Percentiles rank a stretch among this genome's conserved stretches.
Conservation (phyloP, 441 rosid genomes). For the Arabidopsis hybrid region DNA sequence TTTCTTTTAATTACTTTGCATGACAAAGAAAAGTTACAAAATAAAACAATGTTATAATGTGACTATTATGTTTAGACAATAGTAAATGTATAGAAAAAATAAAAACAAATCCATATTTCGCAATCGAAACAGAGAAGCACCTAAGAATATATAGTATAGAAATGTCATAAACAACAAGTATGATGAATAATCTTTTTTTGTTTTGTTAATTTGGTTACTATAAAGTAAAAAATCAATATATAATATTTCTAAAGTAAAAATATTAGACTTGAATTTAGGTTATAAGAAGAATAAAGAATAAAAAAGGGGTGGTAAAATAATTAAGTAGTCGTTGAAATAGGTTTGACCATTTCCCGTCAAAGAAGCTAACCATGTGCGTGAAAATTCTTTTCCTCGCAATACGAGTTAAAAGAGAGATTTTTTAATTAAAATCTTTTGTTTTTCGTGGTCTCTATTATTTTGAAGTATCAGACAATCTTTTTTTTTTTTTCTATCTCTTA, state of each 20-base stretch:
- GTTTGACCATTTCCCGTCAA: conserved; percentile 50
- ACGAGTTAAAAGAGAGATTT: conserved; percentile 24
- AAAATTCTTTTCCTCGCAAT: conserved; percentile 13
- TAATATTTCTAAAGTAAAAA: conserved; percentile 4
- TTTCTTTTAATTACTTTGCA: background rate
- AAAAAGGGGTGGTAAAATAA: conserved; percentile 3
- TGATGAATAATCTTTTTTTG: background rate
- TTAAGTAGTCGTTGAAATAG: conserved; percentile 24
- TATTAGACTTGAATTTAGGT: conserved; percentile 26
- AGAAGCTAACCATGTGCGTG: conserved; percentile 37
- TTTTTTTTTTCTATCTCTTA: no score
- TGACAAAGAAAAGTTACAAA: background rate
- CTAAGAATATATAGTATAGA: no score
- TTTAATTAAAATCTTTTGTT: background rate
- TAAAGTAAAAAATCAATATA: background rate
- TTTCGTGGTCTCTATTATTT: background rate
- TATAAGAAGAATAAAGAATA: conserved; percentile 33
- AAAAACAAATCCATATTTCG: background rate
- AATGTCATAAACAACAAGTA: background rate
- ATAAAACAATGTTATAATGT: background rate
- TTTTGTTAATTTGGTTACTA: background rate
- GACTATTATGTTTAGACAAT: background rate
- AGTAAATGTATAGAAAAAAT: background rate
- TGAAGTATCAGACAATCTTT: background rate
- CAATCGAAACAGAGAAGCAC: no score